Percentiles rank a stretch among this genome's conserved stretches.
Conservation (phyloP, 371 early-diverging fungal species). For the Lichtheimia ornata region DNA sequence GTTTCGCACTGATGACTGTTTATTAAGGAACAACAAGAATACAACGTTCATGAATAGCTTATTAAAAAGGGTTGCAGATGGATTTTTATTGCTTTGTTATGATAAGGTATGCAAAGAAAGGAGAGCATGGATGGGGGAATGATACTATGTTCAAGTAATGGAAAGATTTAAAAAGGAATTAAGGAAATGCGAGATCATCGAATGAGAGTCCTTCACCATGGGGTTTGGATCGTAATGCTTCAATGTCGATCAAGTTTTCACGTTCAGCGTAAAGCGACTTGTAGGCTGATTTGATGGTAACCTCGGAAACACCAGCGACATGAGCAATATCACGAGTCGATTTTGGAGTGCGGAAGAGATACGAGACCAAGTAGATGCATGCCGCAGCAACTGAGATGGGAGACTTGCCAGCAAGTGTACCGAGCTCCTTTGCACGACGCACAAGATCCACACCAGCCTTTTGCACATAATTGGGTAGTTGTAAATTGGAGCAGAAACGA, state of each 20-base stretch:
- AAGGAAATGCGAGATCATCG: slow-evolving; percentile 54
- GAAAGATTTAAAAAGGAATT: neutral
- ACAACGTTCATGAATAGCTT: too few relatives aligned
- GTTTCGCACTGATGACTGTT: neutral
- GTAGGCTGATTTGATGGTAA: slow-evolving; percentile 88
- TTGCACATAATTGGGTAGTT: slow-evolving; percentile 72
- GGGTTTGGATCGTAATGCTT: slow-evolving; percentile 39
- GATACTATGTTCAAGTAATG: neutral
- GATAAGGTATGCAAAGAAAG: neutral
- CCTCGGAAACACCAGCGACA: slow-evolving; percentile 88
- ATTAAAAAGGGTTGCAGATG: neutral
- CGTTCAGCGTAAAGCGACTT: slow-evolving; percentile 68
- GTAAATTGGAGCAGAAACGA: slow-evolving; percentile 85
- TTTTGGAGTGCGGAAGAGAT: slow-evolving; percentile 66
- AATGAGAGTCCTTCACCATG: slow-evolving; percentile 45
- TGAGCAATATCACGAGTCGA: slow-evolving; percentile 78
- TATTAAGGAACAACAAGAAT: neutral
- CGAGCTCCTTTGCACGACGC: slow-evolving; percentile 73
- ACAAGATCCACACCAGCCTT: slow-evolving; percentile 74
- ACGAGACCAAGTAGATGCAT: slow-evolving; percentile 84
- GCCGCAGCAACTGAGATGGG: slow-evolving; percentile 93
- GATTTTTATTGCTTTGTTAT: neutral
- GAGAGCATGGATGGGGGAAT: neutral
- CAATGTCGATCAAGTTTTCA: slow-evolving; percentile 56
- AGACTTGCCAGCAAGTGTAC: slow-evolving; percentile 86